phyloP scores from a whole-genome alignment of 306 rosid genomes.

The Cucumis cinereus region DNA sequence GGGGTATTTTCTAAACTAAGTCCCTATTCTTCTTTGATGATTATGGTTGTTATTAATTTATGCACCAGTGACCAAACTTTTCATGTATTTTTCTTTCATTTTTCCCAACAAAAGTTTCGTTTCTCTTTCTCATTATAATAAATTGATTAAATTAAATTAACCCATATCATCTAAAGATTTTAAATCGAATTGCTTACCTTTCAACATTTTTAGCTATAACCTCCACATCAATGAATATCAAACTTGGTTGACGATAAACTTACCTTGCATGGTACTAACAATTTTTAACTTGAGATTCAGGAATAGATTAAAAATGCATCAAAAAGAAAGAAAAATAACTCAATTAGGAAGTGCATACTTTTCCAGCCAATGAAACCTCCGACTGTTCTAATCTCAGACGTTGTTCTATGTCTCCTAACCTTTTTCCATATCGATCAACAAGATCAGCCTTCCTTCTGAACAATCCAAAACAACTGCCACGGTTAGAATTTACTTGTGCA shows the following conservation, averaged over 20 bases:
- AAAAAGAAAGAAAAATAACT: conserved; percentile 14
- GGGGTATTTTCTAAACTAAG: no score
- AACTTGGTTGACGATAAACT: no score
- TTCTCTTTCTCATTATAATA: no score
- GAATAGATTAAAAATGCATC: background rate
- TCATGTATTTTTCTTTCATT: no score
- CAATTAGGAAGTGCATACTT: conserved; percentile 40
- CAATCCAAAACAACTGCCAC: conserved; percentile 34
- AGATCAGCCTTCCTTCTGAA: conserved; percentile 38
- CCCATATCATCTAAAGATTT: no score
- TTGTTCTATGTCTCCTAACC: conserved; percentile 61
- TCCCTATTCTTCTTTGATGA: no score
- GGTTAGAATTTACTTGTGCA: conserved; percentile 16
- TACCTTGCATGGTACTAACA: no score
- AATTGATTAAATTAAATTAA: no score
- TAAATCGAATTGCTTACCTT: no score
- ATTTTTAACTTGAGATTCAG: background rate
- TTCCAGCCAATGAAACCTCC: conserved; percentile 47
- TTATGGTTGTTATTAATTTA: no score
- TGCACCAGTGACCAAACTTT: no score
- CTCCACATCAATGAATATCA: background rate
- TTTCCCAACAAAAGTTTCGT: no score
- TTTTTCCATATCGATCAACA: conserved; percentile 50
- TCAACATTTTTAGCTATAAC: background rate
- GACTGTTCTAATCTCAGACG: conserved; percentile 57